A percentile compares a stretch with the other conserved stretches of the same genome.
Conservation (phyloP, 1,284 basidiomycete species). For the Porogramme epimiltina region DNA sequence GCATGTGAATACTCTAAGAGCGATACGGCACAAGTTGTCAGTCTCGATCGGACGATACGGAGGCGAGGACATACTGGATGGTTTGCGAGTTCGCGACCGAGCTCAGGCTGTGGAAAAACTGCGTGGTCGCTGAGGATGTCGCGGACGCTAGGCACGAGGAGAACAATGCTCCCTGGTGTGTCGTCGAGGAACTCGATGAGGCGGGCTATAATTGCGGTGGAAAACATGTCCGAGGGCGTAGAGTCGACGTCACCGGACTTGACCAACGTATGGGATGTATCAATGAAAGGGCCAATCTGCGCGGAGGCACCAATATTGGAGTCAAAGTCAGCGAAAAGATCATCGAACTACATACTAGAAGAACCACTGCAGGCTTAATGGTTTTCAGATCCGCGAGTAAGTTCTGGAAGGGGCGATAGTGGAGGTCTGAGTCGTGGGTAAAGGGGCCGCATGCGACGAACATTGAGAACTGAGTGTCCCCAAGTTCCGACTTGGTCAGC, state of each 20-base stretch:
- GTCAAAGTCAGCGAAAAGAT: background rate
- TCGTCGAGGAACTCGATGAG: constrained; percentile 61
- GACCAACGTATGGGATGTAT: constrained; percentile 73
- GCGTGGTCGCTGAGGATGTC: constrained; percentile 83
- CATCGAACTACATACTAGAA: constrained; percentile 61
- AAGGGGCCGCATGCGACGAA: constrained; percentile 81
- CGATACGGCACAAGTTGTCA: background rate
- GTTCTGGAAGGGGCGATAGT: constrained; percentile 68
- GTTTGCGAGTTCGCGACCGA: constrained; percentile 44
- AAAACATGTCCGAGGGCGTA: constrained; percentile 73
- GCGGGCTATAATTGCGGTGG: constrained; percentile 60
- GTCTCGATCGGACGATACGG: background rate
- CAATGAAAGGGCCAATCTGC: constrained; percentile 94
- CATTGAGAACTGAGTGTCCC: constrained; percentile 57
- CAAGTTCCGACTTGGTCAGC: constrained; percentile 38
- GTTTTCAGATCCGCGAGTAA: constrained; percentile 59
- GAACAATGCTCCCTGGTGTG: constrained; percentile 68
- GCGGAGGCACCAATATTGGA: background rate
- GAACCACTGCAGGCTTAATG: constrained; percentile 73
- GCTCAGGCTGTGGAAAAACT: constrained; percentile 86
- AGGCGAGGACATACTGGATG: constrained; percentile 46
- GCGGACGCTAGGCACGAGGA: constrained; percentile 82
- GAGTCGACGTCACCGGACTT: constrained; percentile 70
- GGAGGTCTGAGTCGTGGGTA: constrained; percentile 77
- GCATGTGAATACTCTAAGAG: constrained; percentile 69